Evolutionary conservation across 768 basidiomycete species (phyloP), one percentile per base, ranked within the genome.

Genomic region (Naganishia randhawae): DNA sequence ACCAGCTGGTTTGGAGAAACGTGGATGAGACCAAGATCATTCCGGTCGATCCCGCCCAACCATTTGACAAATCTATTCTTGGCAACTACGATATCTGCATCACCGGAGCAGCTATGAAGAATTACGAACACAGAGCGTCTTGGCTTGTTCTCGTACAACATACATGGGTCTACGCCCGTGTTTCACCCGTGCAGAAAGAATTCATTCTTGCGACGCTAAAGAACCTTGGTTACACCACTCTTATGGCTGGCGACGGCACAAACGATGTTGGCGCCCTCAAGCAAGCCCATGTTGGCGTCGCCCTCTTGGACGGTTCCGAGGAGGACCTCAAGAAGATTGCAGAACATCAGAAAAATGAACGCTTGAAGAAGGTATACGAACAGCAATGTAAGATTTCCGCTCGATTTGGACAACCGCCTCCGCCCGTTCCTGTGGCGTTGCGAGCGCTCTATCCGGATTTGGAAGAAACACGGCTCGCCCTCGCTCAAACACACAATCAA

Each of bases 241-340:
- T 99, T 62, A 98, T 98, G 96, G 96, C 94, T 6, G 96, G 96
- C 62, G 96, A 99, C 77, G 96, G 96, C 33, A 99, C 96, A 4
- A 98, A 99, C 77, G 96, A 98, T 71, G 96, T 99, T 57, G 96
- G 96, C 27, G 96, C 96, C 2, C 85, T 99, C 63, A 99, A 98
- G 80, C 93, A 96, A 78, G 96, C 96, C 0, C 92, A 99, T 78
- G 89, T 99, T 68, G 95, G 96, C 61, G 90, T 98, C 32, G 95
- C 95, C 0, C 82, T 93, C 3, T 82, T 96, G 64, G 92, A 97
- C 74, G 92, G 95, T 0, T 91, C 93, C 0, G 85, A 86, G 0
- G 94, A 94, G 73, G 95, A 97, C 75, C 81, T 99, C 27, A 86
- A 90, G 79, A 91, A 89, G 80, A 98, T 98, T 71, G 91, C 93